Percentiles rank a stretch among this genome's conserved stretches.
Conservation (phyloP, 768 basidiomycete genomes). For the Pleurotus sapidus region DNA sequence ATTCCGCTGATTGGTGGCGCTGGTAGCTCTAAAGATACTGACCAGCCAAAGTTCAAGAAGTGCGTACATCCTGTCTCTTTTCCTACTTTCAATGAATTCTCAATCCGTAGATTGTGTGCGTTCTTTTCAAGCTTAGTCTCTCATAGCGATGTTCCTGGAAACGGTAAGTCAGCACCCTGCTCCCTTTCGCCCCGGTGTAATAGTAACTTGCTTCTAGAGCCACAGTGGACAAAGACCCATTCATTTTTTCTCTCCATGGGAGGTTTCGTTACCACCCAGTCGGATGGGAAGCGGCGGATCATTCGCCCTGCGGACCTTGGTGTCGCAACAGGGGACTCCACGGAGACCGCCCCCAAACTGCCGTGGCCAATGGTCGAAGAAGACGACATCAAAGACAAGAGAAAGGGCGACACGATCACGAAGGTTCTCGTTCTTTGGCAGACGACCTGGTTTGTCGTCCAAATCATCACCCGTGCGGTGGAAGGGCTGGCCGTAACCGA, state of each 20-base stretch:
- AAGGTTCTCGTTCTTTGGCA: slow-evolving; percentile 32
- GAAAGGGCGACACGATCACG: slow-evolving; percentile 30
- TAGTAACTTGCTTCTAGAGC: neutral
- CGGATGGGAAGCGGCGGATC: neutral
- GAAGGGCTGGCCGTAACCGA: slow-evolving; percentile 26
- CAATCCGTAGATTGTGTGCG: too few relatives aligned
- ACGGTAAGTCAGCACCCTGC: too few relatives aligned
- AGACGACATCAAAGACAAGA: slow-evolving; percentile 17
- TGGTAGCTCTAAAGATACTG: neutral
- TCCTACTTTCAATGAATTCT: too few relatives aligned
- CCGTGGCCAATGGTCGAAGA: slow-evolving; percentile 6
- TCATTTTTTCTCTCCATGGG: neutral
- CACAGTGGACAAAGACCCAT: neutral
- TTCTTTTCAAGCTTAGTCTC: too few relatives aligned
- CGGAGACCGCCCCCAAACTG: neutral
- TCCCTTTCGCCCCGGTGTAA: neutral
- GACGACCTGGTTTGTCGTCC: slow-evolving; percentile 30
- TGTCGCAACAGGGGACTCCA: neutral
- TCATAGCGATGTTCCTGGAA: too few relatives aligned
- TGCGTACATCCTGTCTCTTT: too few relatives aligned
- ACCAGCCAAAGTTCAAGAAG: too few relatives aligned
- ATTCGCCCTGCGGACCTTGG: neutral
- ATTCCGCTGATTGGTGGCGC: neutral
- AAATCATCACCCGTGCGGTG: slow-evolving; percentile 21
- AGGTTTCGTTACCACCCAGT: neutral